Conservation (phyloP, 306 rosid species). For the Cucurbita pepo region DNA sequence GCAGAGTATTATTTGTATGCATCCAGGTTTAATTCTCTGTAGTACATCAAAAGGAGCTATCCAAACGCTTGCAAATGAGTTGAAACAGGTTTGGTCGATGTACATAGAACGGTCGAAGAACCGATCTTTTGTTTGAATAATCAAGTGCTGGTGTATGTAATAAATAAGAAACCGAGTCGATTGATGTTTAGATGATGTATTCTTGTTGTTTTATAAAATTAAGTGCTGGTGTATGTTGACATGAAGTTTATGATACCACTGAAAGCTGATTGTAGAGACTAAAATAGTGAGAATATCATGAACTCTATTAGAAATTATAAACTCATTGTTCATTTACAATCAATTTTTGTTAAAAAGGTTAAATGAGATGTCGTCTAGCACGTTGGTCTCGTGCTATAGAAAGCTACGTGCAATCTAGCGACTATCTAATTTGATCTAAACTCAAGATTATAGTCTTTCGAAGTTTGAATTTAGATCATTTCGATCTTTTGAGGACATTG, state of each 20-base stretch:
- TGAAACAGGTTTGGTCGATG: not conserved
- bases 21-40: not conserved
- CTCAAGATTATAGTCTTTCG: too few species aligned
- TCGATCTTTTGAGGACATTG: too few species aligned
- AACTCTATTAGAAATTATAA: too few species aligned
- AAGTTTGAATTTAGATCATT: too few species aligned
- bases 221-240: not conserved
- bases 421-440: too few species aligned
- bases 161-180: not conserved
- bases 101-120: not conserved
- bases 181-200: not conserved
- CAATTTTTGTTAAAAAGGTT: too few species aligned
- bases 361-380: too few species aligned
- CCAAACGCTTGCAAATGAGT: not conserved
- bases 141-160: not conserved
- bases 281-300: not conserved
- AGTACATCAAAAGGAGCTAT: not conserved
- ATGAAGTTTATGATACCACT: not conserved
- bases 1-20: not conserved
- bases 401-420: too few species aligned
- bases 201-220: not conserved
- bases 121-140: not conserved
- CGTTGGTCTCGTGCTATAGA: too few species aligned
- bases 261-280: not conserved
- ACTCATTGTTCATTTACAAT: too few species aligned